Evolutionary conservation across 129 eudicot genomes (phyloP).

Genomic region (Kitagawia praeruptora): DNA sequence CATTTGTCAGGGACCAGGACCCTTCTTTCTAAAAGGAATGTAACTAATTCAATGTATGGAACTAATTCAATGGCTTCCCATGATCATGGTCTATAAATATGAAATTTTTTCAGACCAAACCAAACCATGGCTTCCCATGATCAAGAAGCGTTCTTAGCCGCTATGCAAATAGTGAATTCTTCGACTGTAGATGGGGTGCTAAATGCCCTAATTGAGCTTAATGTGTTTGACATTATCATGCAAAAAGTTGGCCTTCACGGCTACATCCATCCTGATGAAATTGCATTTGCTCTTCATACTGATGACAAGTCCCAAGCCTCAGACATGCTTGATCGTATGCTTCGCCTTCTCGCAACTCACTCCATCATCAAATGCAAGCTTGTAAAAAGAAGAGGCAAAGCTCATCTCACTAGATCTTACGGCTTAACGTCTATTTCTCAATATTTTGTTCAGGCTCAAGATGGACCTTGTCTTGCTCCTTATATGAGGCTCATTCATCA

Average conservation of each 20-base stretch:
- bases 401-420: conserved; percentile 18
- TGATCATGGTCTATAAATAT: too few relatives aligned
- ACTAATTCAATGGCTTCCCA: too few relatives aligned
- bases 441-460: conserved; percentile 17
- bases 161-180: background rate
- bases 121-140: too few relatives aligned
- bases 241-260: background rate
- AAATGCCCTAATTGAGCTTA: background rate
- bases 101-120: too few relatives aligned
- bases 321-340: conserved; percentile 27
- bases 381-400: conserved; percentile 4
- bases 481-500: background rate
- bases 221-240: background rate
- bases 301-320: background rate
- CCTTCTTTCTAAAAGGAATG: too few relatives aligned
- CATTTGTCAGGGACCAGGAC: too few relatives aligned
- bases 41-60: too few relatives aligned
- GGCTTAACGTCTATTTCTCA: conserved; percentile 27
- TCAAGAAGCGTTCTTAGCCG: background rate
- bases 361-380: conserved; percentile 27
- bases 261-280: background rate
- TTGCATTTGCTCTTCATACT: background rate
- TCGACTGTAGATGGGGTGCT: background rate
- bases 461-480: background rate
- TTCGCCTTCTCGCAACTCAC: conserved; percentile 32